A percentile compares a stretch with the other conserved stretches of the same genome.
phyloP scores from a whole-genome alignment of 306 rosid genomes.

The Abrus precatorius region DNA sequence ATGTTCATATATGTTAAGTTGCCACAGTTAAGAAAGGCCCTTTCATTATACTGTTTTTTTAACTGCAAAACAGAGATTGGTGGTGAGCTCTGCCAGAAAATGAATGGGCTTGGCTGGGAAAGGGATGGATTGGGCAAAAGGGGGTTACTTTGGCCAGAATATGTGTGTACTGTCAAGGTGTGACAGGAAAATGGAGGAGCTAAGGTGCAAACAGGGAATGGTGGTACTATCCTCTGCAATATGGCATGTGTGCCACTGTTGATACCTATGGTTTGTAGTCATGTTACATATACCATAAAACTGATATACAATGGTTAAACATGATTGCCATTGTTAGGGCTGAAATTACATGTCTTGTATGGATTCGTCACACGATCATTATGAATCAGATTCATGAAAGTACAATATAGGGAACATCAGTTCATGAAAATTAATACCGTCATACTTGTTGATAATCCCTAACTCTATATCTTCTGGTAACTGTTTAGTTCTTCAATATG shows the following conservation, averaged over 20 bases:
- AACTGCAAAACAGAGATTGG: slow-evolving; percentile 13
- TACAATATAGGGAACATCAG: slow-evolving; percentile 30
- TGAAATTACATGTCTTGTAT: slow-evolving; percentile 36
- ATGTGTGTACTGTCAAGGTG: too few species aligned
- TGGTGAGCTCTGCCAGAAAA: slow-evolving; percentile 7
- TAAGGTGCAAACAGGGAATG: too few species aligned
- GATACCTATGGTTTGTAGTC: not conserved
- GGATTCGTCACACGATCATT: not conserved
- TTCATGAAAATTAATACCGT: slow-evolving; percentile 16
- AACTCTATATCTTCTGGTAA: slow-evolving; percentile 35
- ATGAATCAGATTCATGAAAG: slow-evolving; percentile 31
- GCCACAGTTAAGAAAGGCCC: not conserved
- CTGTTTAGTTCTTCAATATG: slow-evolving; percentile 31
- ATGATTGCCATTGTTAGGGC: slow-evolving; percentile 30
- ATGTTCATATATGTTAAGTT: not conserved
- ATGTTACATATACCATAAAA: not conserved
- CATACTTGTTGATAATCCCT: slow-evolving; percentile 14
- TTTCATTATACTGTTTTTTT: not conserved
- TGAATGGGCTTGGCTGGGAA: not conserved
- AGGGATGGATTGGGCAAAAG: not conserved
- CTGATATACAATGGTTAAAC: slow-evolving; percentile 9
- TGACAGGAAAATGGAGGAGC: too few species aligned
- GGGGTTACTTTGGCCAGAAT: not conserved
- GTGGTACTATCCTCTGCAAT: not conserved
- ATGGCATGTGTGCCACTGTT: not conserved